These are phyloP conservation scores for Thelephora aurantiotincta DNA, from an alignment of 768 basidiomycete genomes.

Conservation along the genomic window DNA sequence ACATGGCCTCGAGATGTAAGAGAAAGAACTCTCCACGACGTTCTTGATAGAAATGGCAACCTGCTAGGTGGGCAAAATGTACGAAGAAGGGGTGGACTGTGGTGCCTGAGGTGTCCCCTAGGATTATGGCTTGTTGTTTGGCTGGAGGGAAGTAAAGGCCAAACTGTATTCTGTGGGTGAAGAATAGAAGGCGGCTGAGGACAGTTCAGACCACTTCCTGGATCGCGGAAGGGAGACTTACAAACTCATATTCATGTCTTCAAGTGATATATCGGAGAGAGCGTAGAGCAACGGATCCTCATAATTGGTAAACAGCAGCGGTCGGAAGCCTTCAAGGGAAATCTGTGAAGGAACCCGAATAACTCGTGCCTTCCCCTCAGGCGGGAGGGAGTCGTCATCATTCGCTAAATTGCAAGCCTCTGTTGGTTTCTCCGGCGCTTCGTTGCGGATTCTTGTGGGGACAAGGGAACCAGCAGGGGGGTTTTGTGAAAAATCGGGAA, in stretches of 20 bases:
- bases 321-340: too few relatives aligned
- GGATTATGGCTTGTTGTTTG: constrained; percentile 12
- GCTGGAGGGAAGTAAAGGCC: constrained; percentile 9
- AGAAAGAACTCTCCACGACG: background rate
- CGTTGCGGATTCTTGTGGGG: too few relatives aligned
- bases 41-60: constrained; percentile 12
- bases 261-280: background rate
- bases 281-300: background rate
- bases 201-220: background rate
- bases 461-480: too few relatives aligned
- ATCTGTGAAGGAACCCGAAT: too few relatives aligned
- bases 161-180: constrained; percentile 11
- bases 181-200: constrained; percentile 11
- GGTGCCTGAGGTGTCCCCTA: constrained; percentile 11
- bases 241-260: background rate
- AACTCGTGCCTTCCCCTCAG: too few relatives aligned
- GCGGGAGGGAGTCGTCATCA: too few relatives aligned
- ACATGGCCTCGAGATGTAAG: background rate
- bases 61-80: constrained; percentile 12
- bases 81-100: constrained; percentile 12
- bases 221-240: background rate
- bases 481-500: too few relatives aligned
- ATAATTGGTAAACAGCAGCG: background rate
- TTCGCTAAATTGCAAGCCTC: too few relatives aligned
- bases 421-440: too few relatives aligned